Evolutionary conservation across 2,329 filamentous ascomycete genomes (phyloP), one percentile per base, ranked within the genome.

Genomic region (Hypoxylon sp.): DNA sequence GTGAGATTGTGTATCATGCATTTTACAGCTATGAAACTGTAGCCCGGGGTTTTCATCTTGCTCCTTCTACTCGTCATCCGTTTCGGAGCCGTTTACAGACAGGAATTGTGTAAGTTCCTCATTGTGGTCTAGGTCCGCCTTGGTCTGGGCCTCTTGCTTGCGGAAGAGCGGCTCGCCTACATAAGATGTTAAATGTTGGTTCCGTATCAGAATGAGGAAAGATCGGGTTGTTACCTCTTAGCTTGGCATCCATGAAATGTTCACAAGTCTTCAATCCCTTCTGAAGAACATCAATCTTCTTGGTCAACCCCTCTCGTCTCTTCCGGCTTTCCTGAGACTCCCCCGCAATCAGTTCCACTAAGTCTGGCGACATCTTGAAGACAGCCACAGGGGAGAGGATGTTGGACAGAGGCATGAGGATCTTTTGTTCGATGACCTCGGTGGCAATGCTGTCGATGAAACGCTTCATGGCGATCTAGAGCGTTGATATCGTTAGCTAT

Each of bases 361-460:
- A 62, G 0, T 80, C 76, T 4, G 69, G 41, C 0, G 74, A 5
- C 79, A 84, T 82, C 4, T 67, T 54, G 53, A 70, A 77, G 16
- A 83, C 77, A 2, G 72, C 71, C 1, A 78, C 58, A 0, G 82
- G 81, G 0, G 79, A 79, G 8, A 84, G 73, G 14, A 84, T 81
- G 16, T 74, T 69, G 4, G 70, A 30, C 1, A 84, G 74, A 3
- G 64, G 71, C 0, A 71, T 68, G 19, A 83, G 61, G 6, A 83
- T 75, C 41, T 79, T 77, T 3, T 65, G 67, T 68, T 84, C 82
- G 12, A 84, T 76, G 0, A 81, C 78, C 63, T 83, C 74, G 19
- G 81, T 74, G 7, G 81, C 76, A 3, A 84, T 68, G 34, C 81
- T 78, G 23, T 84, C 81, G 23, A 82, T 66, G 63, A 84, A 81